These are phyloP conservation scores for Picea abies DNA, from an alignment of 83 land plant species.

Conservation along the genomic window DNA sequence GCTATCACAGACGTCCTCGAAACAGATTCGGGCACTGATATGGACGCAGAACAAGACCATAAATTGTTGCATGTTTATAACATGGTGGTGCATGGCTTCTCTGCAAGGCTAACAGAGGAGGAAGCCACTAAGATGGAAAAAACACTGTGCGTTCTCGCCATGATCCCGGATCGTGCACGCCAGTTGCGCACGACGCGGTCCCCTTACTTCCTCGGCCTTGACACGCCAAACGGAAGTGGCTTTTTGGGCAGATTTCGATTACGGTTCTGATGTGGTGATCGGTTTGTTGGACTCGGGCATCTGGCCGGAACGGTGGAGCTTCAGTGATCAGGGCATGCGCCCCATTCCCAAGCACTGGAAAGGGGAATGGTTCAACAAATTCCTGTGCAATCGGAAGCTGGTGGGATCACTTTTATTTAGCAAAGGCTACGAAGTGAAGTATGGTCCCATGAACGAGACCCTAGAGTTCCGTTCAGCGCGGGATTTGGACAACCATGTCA, in stretches of 20 bases:
- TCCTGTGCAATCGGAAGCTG: constrained; percentile 39
- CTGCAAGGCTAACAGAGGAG: constrained; percentile 18
- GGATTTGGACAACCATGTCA: too few relatives aligned
- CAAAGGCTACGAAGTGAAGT: too few relatives aligned
- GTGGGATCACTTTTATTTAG: constrained; percentile 21
- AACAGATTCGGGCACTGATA: too few relatives aligned
- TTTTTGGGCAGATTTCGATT: neutral
- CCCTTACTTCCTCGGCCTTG: constrained; percentile 16
- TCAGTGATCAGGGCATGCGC: constrained; percentile 26
- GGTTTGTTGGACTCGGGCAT: constrained; percentile 28
- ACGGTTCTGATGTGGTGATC: constrained; percentile 17
- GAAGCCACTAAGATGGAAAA: constrained; percentile 17
- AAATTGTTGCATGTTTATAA: constrained; percentile 32
- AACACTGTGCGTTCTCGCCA: neutral
- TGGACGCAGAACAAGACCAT: neutral
- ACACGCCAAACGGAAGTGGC: neutral
- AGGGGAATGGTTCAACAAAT: constrained; percentile 31
- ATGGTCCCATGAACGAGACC: too few relatives aligned
- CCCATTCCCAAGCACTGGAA: constrained; percentile 39
- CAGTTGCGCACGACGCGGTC: constrained; percentile 19
- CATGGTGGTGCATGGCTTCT: constrained; percentile 41
- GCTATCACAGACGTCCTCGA: too few relatives aligned
- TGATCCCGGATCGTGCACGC: constrained; percentile 11
- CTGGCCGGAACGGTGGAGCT: constrained; percentile 39
- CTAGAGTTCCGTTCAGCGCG: too few relatives aligned